These are phyloP conservation scores for Tuber umbilicatum DNA, from an alignment of 495 filamentous ascomycete species.

Conservation along the genomic window DNA sequence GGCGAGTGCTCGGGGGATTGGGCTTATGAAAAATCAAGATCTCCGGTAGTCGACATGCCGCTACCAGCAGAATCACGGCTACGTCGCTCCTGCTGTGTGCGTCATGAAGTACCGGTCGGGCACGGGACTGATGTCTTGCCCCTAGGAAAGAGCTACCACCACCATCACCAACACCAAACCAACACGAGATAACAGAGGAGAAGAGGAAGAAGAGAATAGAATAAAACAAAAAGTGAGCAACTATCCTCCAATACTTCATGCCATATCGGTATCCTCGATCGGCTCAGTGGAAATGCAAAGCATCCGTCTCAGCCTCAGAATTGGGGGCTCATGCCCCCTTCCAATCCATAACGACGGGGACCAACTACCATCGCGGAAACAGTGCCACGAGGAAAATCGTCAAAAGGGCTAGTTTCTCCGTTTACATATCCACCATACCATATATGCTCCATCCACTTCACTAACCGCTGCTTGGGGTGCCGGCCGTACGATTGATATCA, in stretches of 20 bases:
- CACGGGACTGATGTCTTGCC: not conserved
- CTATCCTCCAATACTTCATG: not conserved
- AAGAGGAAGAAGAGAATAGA: not conserved
- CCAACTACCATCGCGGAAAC: not conserved
- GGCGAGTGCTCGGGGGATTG: not conserved
- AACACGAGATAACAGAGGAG: not conserved
- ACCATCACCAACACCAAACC: not conserved
- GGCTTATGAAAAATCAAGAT: not conserved
- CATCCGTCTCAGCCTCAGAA: not conserved
- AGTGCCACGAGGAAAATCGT: not conserved
- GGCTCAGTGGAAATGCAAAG: not conserved
- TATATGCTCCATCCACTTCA: not conserved
- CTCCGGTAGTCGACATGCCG: not conserved
- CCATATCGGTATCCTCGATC: not conserved
- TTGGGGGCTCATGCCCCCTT: not conserved
- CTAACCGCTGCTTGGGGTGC: not conserved
- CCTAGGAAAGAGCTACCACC: not conserved
- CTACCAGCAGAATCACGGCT: not conserved
- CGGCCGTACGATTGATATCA: not conserved
- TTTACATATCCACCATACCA: not conserved
- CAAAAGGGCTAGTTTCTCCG: not conserved
- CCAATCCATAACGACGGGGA: not conserved
- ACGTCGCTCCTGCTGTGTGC: not conserved
- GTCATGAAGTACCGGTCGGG: not conserved
- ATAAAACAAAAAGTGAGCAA: conserved; percentile 1